Evolutionary conservation across 176 grass and related monocot species (phyloP), one percentile per base, ranked within the genome.

Genomic region (Zoysia japonica): DNA sequence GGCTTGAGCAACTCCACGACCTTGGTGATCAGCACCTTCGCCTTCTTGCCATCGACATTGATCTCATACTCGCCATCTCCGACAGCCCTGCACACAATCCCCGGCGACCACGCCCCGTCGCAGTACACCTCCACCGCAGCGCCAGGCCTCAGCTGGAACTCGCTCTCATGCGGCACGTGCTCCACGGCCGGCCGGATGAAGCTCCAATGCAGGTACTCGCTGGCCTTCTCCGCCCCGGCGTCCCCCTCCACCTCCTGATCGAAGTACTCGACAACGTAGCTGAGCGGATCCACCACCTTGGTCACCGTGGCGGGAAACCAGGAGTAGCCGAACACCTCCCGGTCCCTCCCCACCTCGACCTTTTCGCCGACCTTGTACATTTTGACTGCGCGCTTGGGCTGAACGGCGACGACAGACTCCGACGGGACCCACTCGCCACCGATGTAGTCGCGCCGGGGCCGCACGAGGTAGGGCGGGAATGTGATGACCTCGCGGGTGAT

Each of bases 301-400:
- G 68, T 5, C 3, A 94, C 65, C 1, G 40, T 91, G 6, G 92
- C 88, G 0, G 64, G 75, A 70, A 94, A 94, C 92, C 92, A 94
- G 9, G 92, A 87, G 11, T 68, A 44, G 2, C 91, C 86, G 61
- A 71, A 88, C 9, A 61, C 17, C 11, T 80, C 80, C 66, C 77
- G 62, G 5, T 86, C 67, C 67, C 86, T 61, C 7, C 14, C 72
- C 3, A 90, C 91, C 84, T 93, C 91, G 4, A 93, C 88, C 68
- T 81, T 88, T 0, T 79, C 91, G 11, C 88, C 83, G 1, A 49
- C 83, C 5, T 9, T 19, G 69, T 91, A 94, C 16, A 57, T 49
- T 59, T 6, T 67, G 5, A 88, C 44, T 0, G 40, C 49, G 36
- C 43, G 72, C 44, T 3, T 61, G 5, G 70, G 80, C 57, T 50